phyloP scores from a whole-genome alignment of 2,329 filamentous ascomycete genomes.

The Apiospora aurea region DNA sequence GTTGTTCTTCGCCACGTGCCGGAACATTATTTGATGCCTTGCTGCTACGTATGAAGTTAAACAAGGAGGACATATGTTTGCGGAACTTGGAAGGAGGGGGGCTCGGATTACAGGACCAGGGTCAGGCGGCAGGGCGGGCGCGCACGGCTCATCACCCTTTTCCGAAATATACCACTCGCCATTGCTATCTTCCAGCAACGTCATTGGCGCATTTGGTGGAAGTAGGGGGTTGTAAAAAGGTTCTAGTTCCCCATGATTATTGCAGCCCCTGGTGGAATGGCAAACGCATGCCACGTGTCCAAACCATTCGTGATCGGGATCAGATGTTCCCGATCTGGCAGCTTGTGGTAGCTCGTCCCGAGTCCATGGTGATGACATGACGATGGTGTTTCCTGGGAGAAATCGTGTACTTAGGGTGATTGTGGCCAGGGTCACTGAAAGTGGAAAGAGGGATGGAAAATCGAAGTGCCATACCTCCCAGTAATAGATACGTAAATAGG shows the following conservation, averaged over 20 bases:
- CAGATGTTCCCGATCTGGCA: neutral
- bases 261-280: neutral
- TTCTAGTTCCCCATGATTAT: neutral
- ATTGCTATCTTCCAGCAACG: neutral
- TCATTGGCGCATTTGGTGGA: neutral
- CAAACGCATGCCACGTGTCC: neutral
- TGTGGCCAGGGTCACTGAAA: no score
- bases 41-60: neutral
- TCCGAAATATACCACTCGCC: neutral
- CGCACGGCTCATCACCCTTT: neutral
- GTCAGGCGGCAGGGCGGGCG: accelerated
- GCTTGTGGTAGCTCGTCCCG: neutral
- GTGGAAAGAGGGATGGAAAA: no score
- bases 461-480: no score
- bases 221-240: neutral
- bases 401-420: no score
- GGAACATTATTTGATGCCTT: neutral
- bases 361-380: no score
- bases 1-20: neutral
- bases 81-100: neutral
- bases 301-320: neutral
- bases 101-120: neutral
- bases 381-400: no score
- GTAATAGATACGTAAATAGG: no score
- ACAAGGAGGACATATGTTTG: neutral